Conservation (phyloP, 768 basidiomycete genomes). For the Russula virescens region DNA sequence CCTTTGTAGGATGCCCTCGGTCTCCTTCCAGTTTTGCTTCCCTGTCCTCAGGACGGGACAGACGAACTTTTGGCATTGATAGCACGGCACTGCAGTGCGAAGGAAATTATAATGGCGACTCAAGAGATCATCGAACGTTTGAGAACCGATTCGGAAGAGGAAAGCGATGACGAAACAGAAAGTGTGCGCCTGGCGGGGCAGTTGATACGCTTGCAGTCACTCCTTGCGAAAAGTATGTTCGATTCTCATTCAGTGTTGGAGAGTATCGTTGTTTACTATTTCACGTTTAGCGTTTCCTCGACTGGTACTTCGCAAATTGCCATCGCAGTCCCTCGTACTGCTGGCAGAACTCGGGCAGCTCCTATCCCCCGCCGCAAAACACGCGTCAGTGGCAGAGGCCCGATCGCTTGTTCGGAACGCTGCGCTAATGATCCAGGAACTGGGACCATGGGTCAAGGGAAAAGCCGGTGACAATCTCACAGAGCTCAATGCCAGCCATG, state of each 20-base stretch:
- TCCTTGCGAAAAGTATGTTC: slow-evolving; percentile 24
- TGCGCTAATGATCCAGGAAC: slow-evolving; percentile 9
- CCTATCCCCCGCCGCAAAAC: not conserved
- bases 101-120: slow-evolving; percentile 39
- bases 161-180: slow-evolving; percentile 9
- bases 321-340: slow-evolving; percentile 12
- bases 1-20: slow-evolving; percentile 36
- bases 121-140: slow-evolving; percentile 38
- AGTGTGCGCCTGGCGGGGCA: slow-evolving; percentile 19
- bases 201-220: slow-evolving; percentile 25
- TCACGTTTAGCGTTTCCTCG: slow-evolving; percentile 27
- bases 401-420: slow-evolving; percentile 15
- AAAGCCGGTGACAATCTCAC: not conserved
- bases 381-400: slow-evolving; percentile 8
- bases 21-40: slow-evolving; percentile 35
- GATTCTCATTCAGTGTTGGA: not conserved
- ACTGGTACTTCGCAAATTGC: slow-evolving; percentile 16
- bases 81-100: slow-evolving; percentile 32
- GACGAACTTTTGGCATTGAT: slow-evolving; percentile 33
- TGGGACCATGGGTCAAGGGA: slow-evolving; percentile 10
- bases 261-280: not conserved
- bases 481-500: slow-evolving; percentile 15
- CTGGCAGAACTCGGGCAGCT: slow-evolving; percentile 17
- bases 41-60: slow-evolving; percentile 30
- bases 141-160: slow-evolving; percentile 22